Evolutionary conservation across 192 early-diverging fungal species (phyloP).

Genomic region (Anaeromyces robustus): DNA sequence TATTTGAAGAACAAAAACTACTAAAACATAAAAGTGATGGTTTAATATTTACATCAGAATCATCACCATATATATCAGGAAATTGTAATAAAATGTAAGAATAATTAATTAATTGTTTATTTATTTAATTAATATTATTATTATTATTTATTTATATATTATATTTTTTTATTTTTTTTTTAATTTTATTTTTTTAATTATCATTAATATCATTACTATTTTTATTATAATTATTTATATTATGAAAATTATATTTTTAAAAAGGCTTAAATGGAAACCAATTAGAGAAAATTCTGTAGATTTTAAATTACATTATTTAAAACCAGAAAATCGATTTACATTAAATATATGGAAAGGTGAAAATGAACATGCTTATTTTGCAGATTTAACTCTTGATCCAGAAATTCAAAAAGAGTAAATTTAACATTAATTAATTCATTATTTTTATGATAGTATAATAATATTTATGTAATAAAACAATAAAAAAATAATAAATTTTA

Average conservation of each 20-base stretch:
- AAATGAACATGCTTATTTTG: conserved; percentile 17
- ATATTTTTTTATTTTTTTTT: too few species aligned
- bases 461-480: too few species aligned
- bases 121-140: not conserved
- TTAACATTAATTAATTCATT: not conserved
- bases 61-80: conserved; percentile 41
- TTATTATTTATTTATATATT: not conserved
- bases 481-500: too few species aligned
- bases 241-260: too few species aligned
- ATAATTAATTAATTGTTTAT: not conserved
- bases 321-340: not conserved
- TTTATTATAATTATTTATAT: too few species aligned
- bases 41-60: not conserved
- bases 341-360: not conserved
- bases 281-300: conserved; percentile 67
- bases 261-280: conserved; percentile 77
- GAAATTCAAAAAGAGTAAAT: conserved; percentile 12
- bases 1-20: conserved; percentile 17
- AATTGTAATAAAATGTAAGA: conserved; percentile 51
- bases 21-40: conserved; percentile 5
- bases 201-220: too few species aligned
- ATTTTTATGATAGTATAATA: too few species aligned
- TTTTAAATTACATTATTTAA: conserved; percentile 25
- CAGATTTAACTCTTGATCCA: conserved; percentile 11
- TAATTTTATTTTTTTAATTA: too few species aligned